Conservation (phyloP, 2,329 filamentous ascomycete genomes). For the Colletotrichum abscissum region DNA sequence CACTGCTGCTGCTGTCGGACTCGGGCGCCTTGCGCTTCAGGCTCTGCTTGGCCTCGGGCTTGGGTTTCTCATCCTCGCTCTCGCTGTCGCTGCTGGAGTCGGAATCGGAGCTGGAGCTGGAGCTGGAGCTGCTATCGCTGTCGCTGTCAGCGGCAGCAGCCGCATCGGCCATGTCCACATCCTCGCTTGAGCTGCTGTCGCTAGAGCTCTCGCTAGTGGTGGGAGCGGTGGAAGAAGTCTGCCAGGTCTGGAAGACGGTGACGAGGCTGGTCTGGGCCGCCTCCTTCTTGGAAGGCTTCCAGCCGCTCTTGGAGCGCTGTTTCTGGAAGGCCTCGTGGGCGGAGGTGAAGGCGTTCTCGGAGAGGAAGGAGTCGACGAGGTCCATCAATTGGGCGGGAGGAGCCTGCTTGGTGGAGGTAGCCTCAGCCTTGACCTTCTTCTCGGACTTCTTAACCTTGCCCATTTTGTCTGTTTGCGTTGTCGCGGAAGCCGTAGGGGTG, state of each 20-base stretch:
- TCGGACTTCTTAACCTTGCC: slow-evolving; percentile 47
- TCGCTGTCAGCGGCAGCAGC: slow-evolving; percentile 43
- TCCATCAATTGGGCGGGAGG: slow-evolving; percentile 73
- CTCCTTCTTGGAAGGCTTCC: slow-evolving; percentile 46
- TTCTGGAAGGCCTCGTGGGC: slow-evolving; percentile 72
- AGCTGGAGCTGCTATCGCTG: slow-evolving; percentile 49
- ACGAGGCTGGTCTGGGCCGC: slow-evolving; percentile 50
- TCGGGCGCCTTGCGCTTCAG: slow-evolving; percentile 55
- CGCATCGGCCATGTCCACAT: slow-evolving; percentile 61
- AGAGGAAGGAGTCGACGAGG: slow-evolving; percentile 74
- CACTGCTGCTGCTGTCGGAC: slow-evolving; percentile 39
- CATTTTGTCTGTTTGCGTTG: slow-evolving; percentile 43
- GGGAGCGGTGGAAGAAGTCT: slow-evolving; percentile 43
- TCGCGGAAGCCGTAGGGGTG: slow-evolving; percentile 12
- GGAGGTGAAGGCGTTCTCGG: slow-evolving; percentile 71
- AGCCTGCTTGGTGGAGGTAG: slow-evolving; percentile 41
- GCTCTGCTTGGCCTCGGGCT: slow-evolving; percentile 38
- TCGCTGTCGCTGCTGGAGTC: slow-evolving; percentile 42
- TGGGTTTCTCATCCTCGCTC: slow-evolving; percentile 20
- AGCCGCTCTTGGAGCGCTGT: slow-evolving; percentile 67
- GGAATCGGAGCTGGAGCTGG: slow-evolving; percentile 50
- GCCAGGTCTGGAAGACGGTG: slow-evolving; percentile 63
- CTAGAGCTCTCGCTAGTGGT: slow-evolving; percentile 42
- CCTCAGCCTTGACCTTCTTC: slow-evolving; percentile 37
- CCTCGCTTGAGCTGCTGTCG: slow-evolving; percentile 45